Percentiles rank a stretch among this genome's conserved stretches.
Conservation (phyloP, 75 land plant species). For the Pinus albicaulis region DNA sequence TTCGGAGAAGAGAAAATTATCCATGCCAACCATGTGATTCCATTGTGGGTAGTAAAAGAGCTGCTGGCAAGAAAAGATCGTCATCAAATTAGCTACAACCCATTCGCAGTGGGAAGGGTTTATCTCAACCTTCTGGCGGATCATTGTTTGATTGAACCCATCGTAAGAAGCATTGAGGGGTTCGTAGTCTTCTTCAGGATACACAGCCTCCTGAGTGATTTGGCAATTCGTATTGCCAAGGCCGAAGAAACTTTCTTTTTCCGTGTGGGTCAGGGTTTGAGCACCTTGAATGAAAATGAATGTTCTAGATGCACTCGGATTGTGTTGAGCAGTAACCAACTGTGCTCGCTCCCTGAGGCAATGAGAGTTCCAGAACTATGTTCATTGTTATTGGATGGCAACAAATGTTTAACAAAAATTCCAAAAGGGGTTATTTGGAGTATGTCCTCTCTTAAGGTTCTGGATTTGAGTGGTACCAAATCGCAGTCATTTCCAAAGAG, state of each 20-base stretch:
- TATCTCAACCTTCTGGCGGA: not conserved
- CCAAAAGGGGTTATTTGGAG: not conserved
- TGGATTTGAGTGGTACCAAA: not conserved
- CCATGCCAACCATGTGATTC: too few species aligned
- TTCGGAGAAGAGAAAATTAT: too few species aligned
- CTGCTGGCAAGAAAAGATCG: too few species aligned
- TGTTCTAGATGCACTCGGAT: not conserved
- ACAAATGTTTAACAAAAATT: not conserved
- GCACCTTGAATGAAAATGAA: not conserved
- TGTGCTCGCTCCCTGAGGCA: not conserved
- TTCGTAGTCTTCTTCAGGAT: not conserved
- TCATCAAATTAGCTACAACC: not conserved
- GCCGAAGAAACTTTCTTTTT: not conserved
- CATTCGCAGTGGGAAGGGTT: not conserved
- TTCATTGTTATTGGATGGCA: not conserved
- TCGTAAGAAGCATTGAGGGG: not conserved
- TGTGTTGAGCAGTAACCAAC: not conserved
- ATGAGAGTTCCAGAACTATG: not conserved
- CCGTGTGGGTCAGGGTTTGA: not conserved
- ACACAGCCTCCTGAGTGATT: constrained; percentile 9
- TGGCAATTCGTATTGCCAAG: constrained; percentile 5
- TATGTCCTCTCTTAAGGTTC: not conserved
- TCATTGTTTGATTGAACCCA: not conserved
- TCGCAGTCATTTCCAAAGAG: not conserved
- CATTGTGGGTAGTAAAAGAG: too few species aligned